Base-by-base conservation (phyloP, 1,139 yeast species). In the Lodderomyces elongisporus region DNA sequence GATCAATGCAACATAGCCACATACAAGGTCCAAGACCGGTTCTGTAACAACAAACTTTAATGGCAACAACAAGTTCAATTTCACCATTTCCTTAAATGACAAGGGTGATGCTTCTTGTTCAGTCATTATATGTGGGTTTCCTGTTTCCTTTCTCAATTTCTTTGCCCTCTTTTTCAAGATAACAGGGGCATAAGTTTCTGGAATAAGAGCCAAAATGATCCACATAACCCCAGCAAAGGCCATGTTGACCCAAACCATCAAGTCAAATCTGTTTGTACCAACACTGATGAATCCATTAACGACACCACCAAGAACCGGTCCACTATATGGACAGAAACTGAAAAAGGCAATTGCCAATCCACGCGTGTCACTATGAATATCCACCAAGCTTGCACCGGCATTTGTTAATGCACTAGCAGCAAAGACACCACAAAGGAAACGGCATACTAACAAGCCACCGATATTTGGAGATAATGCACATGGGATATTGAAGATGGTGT, bases 171-270 rank as follows among this genome's bases (percentile, higher is more conserved):
- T 68, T 55, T 83, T 85, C 47, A 87, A 67, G 38, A 87, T 85
- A 5, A 80, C 87, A 4, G 96, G 96, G 2, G 95, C 89, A 57
- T 83, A 87, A 17, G 96, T 88, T 63, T 88, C 96, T 7, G 95
- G 96, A 26, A 87, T 71, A 14, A 68, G 45, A 12, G 77, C 56
- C 18, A 80, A 68, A 17, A 72, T 42, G 17, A 85, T 65, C 83
- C 91, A 81, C 76, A 82, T 78, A 1, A 76, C 74, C 40, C 95
- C 96, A 2, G 91, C 85, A 58, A 87, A 85, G 2, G 91, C 95
- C 85, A 87, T 77, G 51, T 87, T 87, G 39, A 85, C 89, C 95
- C 96, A 87, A 43, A 83, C 74, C 53, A 87, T 74, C 29, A 85
- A 57, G 31, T 81, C 88, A 48, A 77, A 70, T 48, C 88, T 68